Conservation (phyloP, 2,329 filamentous ascomycete genomes). For the Coniella lustricola region DNA sequence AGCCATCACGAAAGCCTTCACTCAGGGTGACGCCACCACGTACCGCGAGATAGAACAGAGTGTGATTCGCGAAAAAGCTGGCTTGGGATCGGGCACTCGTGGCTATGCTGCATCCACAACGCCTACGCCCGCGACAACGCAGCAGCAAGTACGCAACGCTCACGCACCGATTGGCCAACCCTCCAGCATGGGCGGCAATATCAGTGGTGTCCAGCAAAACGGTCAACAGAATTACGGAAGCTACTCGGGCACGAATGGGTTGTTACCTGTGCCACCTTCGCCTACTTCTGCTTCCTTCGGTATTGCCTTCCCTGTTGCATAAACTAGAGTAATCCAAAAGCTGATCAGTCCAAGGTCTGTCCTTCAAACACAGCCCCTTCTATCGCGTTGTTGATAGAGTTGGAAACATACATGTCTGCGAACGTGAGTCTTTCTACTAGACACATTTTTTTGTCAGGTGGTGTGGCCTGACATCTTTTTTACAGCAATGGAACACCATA, state of each 20-base stretch:
- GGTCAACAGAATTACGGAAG: not conserved
- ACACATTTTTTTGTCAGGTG: not conserved
- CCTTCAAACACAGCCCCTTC: slow-evolving; percentile 73
- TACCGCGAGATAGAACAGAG: slow-evolving; percentile 11
- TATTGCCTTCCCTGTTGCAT: slow-evolving; percentile 2
- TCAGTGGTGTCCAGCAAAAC: slow-evolving; percentile 8
- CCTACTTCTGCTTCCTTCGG: slow-evolving; percentile 10
- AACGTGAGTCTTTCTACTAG: slow-evolving; percentile 48
- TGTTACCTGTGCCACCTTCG: slow-evolving; percentile 9
- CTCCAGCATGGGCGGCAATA: slow-evolving; percentile 7
- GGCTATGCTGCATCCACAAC: not conserved
- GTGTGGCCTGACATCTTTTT: slow-evolving; percentile 4
- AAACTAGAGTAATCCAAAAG: not conserved
- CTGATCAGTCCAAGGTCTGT: slow-evolving; percentile 18
- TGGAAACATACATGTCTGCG: slow-evolving; percentile 59
- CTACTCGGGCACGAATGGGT: slow-evolving; percentile 9
- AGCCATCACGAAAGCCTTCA: slow-evolving; percentile 11
- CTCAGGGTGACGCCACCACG: slow-evolving; percentile 1
- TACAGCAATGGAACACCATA: slow-evolving; percentile 50
- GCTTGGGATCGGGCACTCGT: not conserved
- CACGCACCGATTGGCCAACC: slow-evolving; percentile 4
- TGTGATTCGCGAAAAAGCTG: slow-evolving; percentile 10
- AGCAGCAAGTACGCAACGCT: not conserved
- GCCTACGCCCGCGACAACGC: not conserved
- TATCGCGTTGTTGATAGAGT: slow-evolving; percentile 64